phyloP scores from a whole-genome alignment of 202 grass and related monocot genomes.

The Musa balbisiana region DNA sequence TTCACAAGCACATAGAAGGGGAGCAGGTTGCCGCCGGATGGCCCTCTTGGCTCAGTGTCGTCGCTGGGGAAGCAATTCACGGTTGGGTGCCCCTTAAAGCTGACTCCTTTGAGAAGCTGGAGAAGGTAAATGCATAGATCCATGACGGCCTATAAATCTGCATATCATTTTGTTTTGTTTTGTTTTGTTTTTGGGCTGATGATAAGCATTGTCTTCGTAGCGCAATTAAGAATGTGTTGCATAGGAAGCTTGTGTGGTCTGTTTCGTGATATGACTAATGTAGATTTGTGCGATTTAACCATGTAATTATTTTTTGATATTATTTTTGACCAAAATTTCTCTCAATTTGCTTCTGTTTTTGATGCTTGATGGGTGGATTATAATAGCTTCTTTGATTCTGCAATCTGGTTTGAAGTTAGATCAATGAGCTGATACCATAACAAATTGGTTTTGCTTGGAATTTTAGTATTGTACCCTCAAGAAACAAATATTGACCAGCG shows the following conservation, averaged over 20 bases:
- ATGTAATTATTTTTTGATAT: not conserved
- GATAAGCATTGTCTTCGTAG: no score
- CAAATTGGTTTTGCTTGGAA: not conserved
- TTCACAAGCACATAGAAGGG: constrained; percentile 76
- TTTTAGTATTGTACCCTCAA: no score
- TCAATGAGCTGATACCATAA: not conserved
- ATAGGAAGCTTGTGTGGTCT: not conserved
- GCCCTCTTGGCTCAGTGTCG: constrained; percentile 83
- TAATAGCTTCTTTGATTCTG: not conserved
- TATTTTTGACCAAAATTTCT: not conserved
- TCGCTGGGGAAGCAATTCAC: constrained; percentile 89
- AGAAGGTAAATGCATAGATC: constrained; percentile 35
- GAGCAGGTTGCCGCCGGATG: constrained; percentile 95
- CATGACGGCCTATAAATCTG: not conserved
- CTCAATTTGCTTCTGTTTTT: not conserved
- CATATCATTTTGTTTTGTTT: not conserved
- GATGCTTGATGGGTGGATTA: not conserved
- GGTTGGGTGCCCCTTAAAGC: constrained; percentile 87
- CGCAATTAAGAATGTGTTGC: not conserved
- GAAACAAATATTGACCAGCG: no score
- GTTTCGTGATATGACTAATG: not conserved
- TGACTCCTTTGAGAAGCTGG: constrained; percentile 48
- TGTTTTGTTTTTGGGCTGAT: no score
- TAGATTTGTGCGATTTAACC: not conserved
- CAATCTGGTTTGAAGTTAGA: not conserved